Percentiles rank a stretch among this genome's conserved stretches.
phyloP scores from a whole-genome alignment of 768 basidiomycete species.

The Mycena indigotica region DNA sequence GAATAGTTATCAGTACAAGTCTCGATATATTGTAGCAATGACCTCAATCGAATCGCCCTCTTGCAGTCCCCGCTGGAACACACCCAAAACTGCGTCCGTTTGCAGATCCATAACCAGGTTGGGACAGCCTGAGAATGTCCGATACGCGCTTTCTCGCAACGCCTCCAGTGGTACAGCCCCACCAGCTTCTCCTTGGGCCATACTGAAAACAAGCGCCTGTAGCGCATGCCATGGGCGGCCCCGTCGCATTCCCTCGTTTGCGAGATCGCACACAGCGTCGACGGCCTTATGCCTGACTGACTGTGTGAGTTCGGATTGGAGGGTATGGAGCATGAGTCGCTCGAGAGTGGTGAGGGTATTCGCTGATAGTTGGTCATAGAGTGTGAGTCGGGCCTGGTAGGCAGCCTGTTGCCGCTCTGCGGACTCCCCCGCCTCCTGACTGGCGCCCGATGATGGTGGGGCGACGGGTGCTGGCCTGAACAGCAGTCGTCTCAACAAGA shows the following conservation, averaged over 20 bases:
- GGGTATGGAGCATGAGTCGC: constrained; percentile 68
- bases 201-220: constrained; percentile 69
- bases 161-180: constrained; percentile 24
- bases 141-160: constrained; percentile 63
- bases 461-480: constrained; percentile 58
- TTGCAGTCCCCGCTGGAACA: constrained; percentile 69
- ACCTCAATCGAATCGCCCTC: constrained; percentile 69
- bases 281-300: constrained; percentile 71
- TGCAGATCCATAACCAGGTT: constrained; percentile 79
- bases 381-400: constrained; percentile 45
- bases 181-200: constrained; percentile 45
- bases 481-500: constrained; percentile 75
- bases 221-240: constrained; percentile 83
- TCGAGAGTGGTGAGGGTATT: constrained; percentile 70
- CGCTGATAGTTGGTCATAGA: constrained; percentile 77
- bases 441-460: constrained; percentile 13
- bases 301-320: constrained; percentile 59
- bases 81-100: constrained; percentile 64
- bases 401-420: constrained; percentile 20
- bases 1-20: not conserved
- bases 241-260: constrained; percentile 71
- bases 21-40: constrained; percentile 2
- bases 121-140: constrained; percentile 73
- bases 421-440: constrained; percentile 16
- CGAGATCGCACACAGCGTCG: constrained; percentile 76